These are phyloP conservation scores for Paramyrothecium sp. DNA, from an alignment of 2,329 filamentous ascomycete species.

Conservation along the genomic window DNA sequence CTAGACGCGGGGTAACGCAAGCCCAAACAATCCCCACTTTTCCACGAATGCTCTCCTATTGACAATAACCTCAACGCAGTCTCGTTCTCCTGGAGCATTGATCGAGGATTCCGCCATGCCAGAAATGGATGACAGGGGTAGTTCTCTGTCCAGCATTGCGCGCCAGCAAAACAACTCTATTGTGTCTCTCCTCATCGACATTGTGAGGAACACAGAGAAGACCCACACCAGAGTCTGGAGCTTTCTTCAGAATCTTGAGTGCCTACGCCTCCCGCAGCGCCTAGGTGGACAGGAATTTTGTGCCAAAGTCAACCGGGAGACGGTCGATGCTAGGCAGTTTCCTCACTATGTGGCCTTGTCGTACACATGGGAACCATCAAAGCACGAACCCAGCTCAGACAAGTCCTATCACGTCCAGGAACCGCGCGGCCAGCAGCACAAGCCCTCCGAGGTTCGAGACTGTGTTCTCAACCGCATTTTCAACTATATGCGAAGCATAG, in stretches of 20 bases:
- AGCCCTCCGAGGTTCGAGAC: constrained; percentile 19
- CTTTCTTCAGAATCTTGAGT: not conserved
- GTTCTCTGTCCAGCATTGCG: not conserved
- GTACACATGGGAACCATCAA: constrained; percentile 18
- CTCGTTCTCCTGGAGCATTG: not conserved
- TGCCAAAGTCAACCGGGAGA: not conserved
- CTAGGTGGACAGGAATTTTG: not conserved
- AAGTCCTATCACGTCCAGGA: constrained; percentile 13
- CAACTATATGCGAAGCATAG: constrained; percentile 18
- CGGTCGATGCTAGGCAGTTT: not conserved
- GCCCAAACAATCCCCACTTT: not conserved
- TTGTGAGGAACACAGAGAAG: not conserved
- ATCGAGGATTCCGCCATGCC: not conserved
- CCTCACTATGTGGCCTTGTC: constrained; percentile 18
- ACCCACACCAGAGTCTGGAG: not conserved
- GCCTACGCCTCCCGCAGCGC: not conserved
- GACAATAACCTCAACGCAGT: not conserved
- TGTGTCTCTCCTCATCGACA: not conserved
- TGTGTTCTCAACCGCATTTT: constrained; percentile 18
- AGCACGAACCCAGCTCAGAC: constrained; percentile 9
- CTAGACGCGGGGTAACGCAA: not conserved
- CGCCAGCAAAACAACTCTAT: not conserved
- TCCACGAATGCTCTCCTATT: not conserved
- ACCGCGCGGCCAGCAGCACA: constrained; percentile 6
- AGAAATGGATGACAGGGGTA: not conserved